These are phyloP conservation scores for Backusella sp. DNA, from an alignment of 192 early-diverging fungal genomes.

Conservation along the genomic window DNA sequence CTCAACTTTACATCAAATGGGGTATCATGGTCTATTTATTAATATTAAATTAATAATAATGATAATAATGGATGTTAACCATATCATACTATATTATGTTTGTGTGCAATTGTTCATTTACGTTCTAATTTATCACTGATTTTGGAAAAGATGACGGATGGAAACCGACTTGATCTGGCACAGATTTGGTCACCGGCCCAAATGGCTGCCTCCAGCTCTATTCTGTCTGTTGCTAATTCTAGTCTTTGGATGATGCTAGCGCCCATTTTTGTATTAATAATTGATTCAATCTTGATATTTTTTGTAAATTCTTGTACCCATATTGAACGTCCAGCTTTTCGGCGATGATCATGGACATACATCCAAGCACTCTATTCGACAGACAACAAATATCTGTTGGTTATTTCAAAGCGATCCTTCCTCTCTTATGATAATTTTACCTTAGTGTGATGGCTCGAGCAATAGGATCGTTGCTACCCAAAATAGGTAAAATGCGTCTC, in stretches of 20 bases:
- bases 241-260: constrained; percentile 41
- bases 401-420: not conserved
- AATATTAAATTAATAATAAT: not conserved
- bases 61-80: not conserved
- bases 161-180: constrained; percentile 41
- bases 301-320: constrained; percentile 27
- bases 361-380: constrained; percentile 39
- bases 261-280: not conserved
- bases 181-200: constrained; percentile 48
- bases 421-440: constrained; percentile 16
- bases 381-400: too few relatives aligned
- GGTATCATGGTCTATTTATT: constrained; percentile 28
- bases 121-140: constrained; percentile 23
- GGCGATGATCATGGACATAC: constrained; percentile 42
- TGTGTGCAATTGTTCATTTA: constrained; percentile 4
- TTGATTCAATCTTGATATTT: too few relatives aligned
- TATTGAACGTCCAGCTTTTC: constrained; percentile 48
- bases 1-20: constrained; percentile 31
- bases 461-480: constrained; percentile 44
- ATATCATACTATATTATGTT: not conserved
- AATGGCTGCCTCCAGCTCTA: constrained; percentile 46
- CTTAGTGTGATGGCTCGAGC: constrained; percentile 48
- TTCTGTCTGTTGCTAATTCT: constrained; percentile 40
- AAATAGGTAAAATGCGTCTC: constrained; percentile 39
- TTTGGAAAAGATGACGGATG: constrained; percentile 42